These are phyloP conservation scores for Mucor ambiguus DNA, from an alignment of 371 early-diverging fungal genomes.

Conservation along the genomic window DNA sequence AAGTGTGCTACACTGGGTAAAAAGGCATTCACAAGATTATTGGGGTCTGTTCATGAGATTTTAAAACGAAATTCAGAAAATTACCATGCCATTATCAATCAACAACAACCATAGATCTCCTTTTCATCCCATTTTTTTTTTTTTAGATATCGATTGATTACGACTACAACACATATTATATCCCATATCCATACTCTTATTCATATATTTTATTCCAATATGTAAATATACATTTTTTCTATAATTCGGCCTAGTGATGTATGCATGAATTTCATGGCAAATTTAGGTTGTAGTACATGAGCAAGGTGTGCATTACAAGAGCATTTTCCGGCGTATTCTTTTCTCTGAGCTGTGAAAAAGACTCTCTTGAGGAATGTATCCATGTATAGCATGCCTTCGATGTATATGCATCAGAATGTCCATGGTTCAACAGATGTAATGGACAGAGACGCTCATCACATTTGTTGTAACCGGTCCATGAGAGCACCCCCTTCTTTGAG, in stretches of 20 bases:
- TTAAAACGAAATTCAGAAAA: constrained; percentile 85
- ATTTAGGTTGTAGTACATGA: background rate
- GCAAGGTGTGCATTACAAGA: background rate
- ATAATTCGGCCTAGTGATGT: background rate
- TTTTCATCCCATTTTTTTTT: background rate
- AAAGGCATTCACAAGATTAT: constrained; percentile 86
- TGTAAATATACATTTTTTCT: constrained; percentile 1
- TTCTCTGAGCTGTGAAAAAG: background rate
- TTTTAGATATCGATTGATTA: background rate
- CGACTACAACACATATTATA: background rate
- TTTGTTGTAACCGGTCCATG: background rate
- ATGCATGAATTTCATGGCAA: background rate
- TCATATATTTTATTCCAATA: background rate
- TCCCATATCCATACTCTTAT: background rate
- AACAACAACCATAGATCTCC: constrained; percentile 16
- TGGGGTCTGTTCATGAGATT: constrained; percentile 91
- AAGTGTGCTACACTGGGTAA: constrained; percentile 91
- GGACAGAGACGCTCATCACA: background rate
- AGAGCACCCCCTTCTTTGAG: background rate
- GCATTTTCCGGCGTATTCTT: background rate
- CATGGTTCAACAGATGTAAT: background rate
- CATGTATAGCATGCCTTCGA: no score
- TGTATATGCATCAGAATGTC: background rate
- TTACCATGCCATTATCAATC: constrained; percentile 54
- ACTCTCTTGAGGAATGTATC: background rate